Evolutionary conservation across 108 stramenopile species (phyloP).

Genomic region (Stephanodiscus triporus): DNA sequence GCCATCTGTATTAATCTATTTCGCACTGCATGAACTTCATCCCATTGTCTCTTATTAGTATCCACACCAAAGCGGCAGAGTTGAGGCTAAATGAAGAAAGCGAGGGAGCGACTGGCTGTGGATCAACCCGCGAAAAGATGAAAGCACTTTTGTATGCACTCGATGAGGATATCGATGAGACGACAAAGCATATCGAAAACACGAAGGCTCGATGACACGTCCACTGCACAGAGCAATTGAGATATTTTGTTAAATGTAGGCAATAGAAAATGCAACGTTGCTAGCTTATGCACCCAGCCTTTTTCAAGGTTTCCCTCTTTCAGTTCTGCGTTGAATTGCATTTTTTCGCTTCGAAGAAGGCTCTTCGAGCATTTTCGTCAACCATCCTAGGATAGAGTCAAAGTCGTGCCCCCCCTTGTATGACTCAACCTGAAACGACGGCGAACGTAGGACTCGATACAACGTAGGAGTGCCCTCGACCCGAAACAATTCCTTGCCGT

Average conservation of each 20-base stretch:
- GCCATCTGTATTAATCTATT: too few relatives aligned
- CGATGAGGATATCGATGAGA: neutral
- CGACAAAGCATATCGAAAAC: neutral
- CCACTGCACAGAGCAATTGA: neutral
- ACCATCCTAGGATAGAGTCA: conserved; percentile 24
- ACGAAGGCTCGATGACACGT: neutral
- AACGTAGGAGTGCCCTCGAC: conserved; percentile 49
- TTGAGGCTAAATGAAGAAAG: conserved; percentile 19
- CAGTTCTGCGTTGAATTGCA: too few relatives aligned
- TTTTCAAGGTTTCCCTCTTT: too few relatives aligned
- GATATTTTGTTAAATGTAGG: neutral
- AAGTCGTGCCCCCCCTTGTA: conserved; percentile 35
- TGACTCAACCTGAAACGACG: conserved; percentile 32
- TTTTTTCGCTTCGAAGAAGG: neutral
- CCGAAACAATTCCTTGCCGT: conserved; percentile 27
- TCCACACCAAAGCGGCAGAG: conserved; percentile 22
- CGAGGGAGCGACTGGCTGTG: conserved; percentile 4
- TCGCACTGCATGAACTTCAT: too few relatives aligned
- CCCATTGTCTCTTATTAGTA: too few relatives aligned
- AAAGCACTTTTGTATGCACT: neutral
- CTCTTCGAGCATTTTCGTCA: neutral
- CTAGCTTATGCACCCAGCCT: too few relatives aligned
- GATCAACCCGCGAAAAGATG: neutral
- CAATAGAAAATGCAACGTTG: neutral
- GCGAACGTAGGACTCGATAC: conserved; percentile 37